Evolutionary conservation across 176 grass and related monocot species (phyloP), one percentile per base, ranked within the genome.

Genomic region (Paspalum notatum): DNA sequence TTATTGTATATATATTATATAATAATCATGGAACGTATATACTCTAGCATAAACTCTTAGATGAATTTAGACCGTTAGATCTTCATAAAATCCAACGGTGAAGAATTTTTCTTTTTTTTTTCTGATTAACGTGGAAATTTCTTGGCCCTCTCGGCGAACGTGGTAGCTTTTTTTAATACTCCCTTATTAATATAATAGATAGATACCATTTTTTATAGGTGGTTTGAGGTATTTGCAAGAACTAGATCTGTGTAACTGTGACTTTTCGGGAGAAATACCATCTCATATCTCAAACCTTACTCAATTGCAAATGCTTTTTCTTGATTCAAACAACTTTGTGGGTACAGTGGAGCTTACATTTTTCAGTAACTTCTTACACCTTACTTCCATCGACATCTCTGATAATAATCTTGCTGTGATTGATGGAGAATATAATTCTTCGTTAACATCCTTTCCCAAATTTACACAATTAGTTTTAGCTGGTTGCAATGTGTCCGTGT

Each of bases 311-410:
- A 50, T 82, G 61, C 83, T 91, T 49, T 49, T 41, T 1, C 72
- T 88, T 20, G 27, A 81, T 71, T 84, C 81, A 60, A 91, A 91
- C 76, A 77, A 78, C 8, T 88, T 91, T 10, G 61, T 27, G 78
- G 89, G 85, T 37, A 78, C 40, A 2, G 2, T 91, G 4, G 57
- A 72, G 44, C 58, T 87, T 40, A 65, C 22, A 22, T 66, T 1
- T 9, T 25, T 91, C 21, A 14, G 17, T 64, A 54, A 60, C 21
- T 25, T 87, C 12, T 71, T 37, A 69, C 40, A 88, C 24, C 84
- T 93, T 21, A 15, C 26, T 13, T 20, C 8, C 56, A 66, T 93
- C 7, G 87, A 85, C 75, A 46, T 93, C 1, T 90, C 84, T 13
- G 12, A 85, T 10, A 90, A 90, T 54, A 65, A 70, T 26, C 44